Base-by-base conservation (phyloP, 2,329 filamentous ascomycete species). In the Aspergillus latus region DNA sequence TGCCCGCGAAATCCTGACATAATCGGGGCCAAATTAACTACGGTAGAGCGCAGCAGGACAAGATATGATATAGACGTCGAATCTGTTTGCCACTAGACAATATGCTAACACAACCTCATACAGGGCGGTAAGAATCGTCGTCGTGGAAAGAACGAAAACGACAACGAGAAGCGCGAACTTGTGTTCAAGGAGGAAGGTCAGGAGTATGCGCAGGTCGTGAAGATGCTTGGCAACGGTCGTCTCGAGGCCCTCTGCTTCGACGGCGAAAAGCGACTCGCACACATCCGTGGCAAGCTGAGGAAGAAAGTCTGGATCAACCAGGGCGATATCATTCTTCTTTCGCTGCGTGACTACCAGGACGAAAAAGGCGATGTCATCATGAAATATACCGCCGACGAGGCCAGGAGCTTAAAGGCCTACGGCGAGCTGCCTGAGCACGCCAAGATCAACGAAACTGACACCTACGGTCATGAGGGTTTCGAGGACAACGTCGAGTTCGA, bases 221-320 rank as follows among this genome's bases (percentile, higher is more conserved):
- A 96, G 84, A 96, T 97, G 92, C 84, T 96, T 61, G 92, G 92
- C 65, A 96, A 96, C 84, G 92, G 92, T 66, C 90, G 92, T 68
- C 86, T 97, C 48, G 92, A 96, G 78, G 92, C 92, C 15, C 82
- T 92, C 67, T 97, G 93, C 82, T 99, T 99, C 77, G 94, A 97
- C 75, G 93, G 93, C 73, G 87, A 88, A 65, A 92, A 92, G 76
- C 87, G 91, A 59, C 84, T 91, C 40, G 90, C 88, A 63, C 88
- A 93, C 75, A 91, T 90, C 69, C 91, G 93, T 63, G 93, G 93
- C 80, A 97, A 99, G 80, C 89, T 99, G 71, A 88, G 94, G 71
- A 99, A 99, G 85, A 99, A 99, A 85, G 94, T 97, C 77, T 97
- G 92, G 92, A 97, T 97, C 84, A 97, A 96, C 84, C 92, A 96